Evolutionary conservation across 768 basidiomycete genomes (phyloP).

Genomic region (Leccinum arenicola): DNA sequence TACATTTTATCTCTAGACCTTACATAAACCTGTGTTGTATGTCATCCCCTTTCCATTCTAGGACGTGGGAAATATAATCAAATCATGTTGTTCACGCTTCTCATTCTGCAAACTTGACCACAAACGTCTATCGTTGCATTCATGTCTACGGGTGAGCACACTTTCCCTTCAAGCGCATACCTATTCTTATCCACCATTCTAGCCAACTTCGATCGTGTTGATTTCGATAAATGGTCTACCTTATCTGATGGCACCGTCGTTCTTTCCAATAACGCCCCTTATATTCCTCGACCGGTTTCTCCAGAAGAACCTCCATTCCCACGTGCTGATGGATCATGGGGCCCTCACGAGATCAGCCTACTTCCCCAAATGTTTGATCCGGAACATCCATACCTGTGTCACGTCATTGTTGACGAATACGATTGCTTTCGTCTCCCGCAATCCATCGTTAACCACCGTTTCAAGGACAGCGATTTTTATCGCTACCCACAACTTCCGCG

Average conservation of each 20-base stretch:
- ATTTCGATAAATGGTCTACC: neutral
- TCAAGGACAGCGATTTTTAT: slow-evolving; percentile 4
- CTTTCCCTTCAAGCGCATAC: neutral
- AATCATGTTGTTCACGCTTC: no score
- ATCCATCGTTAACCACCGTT: neutral
- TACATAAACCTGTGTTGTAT: no score
- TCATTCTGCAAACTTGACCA: no score
- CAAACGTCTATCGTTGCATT: neutral
- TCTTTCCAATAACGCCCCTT: neutral
- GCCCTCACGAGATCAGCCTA: neutral
- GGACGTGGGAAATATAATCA: no score
- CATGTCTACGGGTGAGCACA: neutral
- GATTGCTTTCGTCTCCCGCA: neutral
- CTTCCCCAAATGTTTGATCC: neutral
- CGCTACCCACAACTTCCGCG: neutral
- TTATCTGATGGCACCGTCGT: neutral
- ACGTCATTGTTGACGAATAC: neutral
- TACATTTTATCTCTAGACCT: no score
- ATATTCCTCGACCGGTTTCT: neutral
- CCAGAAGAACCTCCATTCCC: neutral
- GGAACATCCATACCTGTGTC: neutral
- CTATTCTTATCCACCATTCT: neutral
- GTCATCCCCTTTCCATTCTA: no score
- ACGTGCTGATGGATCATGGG: neutral
- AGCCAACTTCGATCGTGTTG: neutral